Conservation (phyloP, 2,329 filamentous ascomycete species). For the Trichoderma koningiopsis region DNA sequence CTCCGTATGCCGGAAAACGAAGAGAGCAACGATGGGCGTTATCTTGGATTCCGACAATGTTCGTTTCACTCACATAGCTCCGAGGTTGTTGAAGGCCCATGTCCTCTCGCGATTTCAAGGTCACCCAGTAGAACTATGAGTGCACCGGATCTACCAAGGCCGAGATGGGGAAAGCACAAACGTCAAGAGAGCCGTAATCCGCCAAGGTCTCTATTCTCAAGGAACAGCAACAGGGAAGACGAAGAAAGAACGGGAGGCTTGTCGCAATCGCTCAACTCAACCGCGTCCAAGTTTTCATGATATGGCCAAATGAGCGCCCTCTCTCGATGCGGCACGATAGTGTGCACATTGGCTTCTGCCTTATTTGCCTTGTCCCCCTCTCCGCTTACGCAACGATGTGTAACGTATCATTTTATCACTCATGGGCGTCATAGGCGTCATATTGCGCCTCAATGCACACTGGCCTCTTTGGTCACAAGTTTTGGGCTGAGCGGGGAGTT, state of each 20-base stretch:
- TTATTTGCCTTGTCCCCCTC: neutral
- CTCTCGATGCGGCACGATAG: neutral
- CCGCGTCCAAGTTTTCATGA: slow-evolving; percentile 15
- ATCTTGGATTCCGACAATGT: slow-evolving; percentile 63
- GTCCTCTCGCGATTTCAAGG: slow-evolving; percentile 46
- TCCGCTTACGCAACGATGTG: neutral
- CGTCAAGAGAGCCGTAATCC: neutral
- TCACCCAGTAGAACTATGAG: slow-evolving; percentile 24
- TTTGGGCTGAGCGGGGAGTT: slow-evolving; percentile 12
- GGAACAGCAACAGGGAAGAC: slow-evolving; percentile 18
- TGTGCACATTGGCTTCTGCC: neutral
- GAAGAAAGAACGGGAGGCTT: slow-evolving; percentile 14
- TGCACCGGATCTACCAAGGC: slow-evolving; percentile 19
- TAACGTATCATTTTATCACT: slow-evolving; percentile 10
- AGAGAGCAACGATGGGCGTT: slow-evolving; percentile 57
- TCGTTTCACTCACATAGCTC: slow-evolving; percentile 62
- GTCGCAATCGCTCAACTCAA: slow-evolving; percentile 18
- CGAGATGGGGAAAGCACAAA: slow-evolving; percentile 13
- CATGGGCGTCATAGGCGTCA: neutral
- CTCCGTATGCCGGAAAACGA: slow-evolving; percentile 59
- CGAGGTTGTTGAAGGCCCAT: slow-evolving; percentile 55
- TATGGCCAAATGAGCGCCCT: neutral
- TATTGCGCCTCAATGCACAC: neutral
- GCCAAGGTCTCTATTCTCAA: slow-evolving; percentile 21
- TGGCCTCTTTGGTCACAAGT: neutral